phyloP scores from a whole-genome alignment of 352 stramenopile genomes.

The Phytophthora chlamydospora region DNA sequence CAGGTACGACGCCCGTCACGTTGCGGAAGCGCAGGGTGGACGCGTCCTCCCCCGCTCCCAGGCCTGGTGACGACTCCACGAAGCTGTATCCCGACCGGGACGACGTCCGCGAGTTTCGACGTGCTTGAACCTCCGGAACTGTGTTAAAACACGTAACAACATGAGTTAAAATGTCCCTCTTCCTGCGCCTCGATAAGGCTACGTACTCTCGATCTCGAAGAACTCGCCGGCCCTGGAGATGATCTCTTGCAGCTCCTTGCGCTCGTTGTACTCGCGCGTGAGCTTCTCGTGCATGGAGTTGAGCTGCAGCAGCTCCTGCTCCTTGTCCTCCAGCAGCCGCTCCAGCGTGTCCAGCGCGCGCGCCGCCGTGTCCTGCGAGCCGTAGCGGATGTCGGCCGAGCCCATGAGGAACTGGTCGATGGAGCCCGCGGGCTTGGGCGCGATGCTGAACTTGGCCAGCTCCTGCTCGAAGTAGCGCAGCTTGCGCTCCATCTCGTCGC shows the following conservation, averaged over 20 bases:
- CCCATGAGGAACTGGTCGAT: constrained; percentile 81
- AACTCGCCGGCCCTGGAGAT: constrained; percentile 80
- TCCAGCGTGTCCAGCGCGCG: constrained; percentile 96
- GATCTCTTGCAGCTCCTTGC: constrained; percentile 89
- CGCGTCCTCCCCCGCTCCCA: constrained; percentile 36
- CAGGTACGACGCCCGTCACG: constrained; percentile 94
- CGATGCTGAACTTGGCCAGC: constrained; percentile 94
- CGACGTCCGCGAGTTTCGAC: constrained; percentile 59
- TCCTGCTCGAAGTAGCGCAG: constrained; percentile 96
- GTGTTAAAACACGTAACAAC: constrained; percentile 4
- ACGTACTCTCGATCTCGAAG: constrained; percentile 84
- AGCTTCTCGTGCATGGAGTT: constrained; percentile 98
- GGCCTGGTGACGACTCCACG: constrained; percentile 31
- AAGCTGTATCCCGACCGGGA: constrained; percentile 68
- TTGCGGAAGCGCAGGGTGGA: constrained; percentile 91
- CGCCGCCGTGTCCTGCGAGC: constrained; percentile 78
- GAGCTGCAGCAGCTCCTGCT: constrained; percentile 96
- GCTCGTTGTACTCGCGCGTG: constrained; percentile 97
- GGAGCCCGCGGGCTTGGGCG: constrained; percentile 66
- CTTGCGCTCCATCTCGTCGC: constrained; percentile 99
- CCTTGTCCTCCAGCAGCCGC: constrained; percentile 95
- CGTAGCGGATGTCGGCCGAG: constrained; percentile 79
- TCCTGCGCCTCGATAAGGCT: not conserved
- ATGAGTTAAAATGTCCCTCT: constrained; percentile 2
- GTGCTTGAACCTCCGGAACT: constrained; percentile 62